Evolutionary conservation across 805 yeast genomes (phyloP).

Genomic region (Candida maltosa): DNA sequence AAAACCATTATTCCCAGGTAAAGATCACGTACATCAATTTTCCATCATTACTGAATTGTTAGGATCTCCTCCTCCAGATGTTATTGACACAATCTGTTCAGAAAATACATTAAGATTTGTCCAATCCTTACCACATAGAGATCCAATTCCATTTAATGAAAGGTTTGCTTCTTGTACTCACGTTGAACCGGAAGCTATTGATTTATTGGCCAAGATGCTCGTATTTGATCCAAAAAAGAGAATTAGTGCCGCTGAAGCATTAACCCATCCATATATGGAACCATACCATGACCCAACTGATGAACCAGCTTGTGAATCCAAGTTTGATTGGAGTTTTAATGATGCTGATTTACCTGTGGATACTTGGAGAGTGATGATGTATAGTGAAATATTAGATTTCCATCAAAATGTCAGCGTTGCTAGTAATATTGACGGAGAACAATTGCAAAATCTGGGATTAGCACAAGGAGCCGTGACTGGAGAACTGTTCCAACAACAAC

Average conservation of each 20-base stretch:
- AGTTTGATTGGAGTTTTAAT: constrained; percentile 97
- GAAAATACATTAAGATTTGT: constrained; percentile 94
- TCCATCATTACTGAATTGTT: constrained; percentile 92
- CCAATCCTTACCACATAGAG: constrained; percentile 87
- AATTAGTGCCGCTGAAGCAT: constrained; percentile 86
- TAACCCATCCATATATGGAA: constrained; percentile 85
- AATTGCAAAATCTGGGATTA: no score
- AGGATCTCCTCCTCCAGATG: constrained; percentile 96
- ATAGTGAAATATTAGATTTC: constrained; percentile 92
- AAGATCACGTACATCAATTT: constrained; percentile 97
- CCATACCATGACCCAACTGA: constrained; percentile 97
- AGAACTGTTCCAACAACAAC: no score
- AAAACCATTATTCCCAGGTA: constrained; percentile 95
- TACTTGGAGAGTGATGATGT: constrained; percentile 99
- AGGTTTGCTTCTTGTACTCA: constrained; percentile 62
- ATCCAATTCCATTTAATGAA: constrained; percentile 83
- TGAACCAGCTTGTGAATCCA: constrained; percentile 90
- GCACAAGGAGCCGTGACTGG: no score
- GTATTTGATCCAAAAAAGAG: constrained; percentile 94
- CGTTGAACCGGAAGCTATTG: constrained; percentile 84
- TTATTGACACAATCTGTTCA: constrained; percentile 91
- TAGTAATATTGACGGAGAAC: constrained; percentile 15
- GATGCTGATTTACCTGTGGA: constrained; percentile 97
- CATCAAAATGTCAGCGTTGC: constrained; percentile 72
- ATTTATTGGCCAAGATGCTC: constrained; percentile 82